phyloP scores from a whole-genome alignment of 495 filamentous ascomycete genomes.

The Filosporella fistucella region DNA sequence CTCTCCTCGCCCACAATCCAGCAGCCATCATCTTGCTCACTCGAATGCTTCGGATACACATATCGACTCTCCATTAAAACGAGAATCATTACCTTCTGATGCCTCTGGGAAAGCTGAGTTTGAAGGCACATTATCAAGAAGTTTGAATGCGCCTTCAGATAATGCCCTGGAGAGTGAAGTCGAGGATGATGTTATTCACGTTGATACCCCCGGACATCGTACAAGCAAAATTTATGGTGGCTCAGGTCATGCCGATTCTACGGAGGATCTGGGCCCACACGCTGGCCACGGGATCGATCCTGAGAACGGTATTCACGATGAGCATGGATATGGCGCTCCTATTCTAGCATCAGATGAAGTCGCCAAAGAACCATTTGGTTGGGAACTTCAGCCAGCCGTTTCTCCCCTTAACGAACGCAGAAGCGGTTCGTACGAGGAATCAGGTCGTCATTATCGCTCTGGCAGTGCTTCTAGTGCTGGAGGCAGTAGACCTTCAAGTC shows the following conservation, averaged over 20 bases:
- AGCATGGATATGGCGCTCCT: conserved; percentile 57
- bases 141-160: conserved; percentile 23
- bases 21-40: conserved; percentile 28
- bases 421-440: conserved; percentile 51
- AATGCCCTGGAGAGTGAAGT: conserved; percentile 38
- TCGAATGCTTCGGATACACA: conserved; percentile 41
- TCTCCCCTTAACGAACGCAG: conserved; percentile 58
- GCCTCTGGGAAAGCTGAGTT: conserved; percentile 23
- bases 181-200: conserved; percentile 65
- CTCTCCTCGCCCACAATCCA: conserved; percentile 54
- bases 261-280: conserved; percentile 22
- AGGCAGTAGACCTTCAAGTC: conserved; percentile 67
- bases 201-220: conserved; percentile 64
- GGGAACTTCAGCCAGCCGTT: conserved; percentile 59
- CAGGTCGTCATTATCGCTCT: conserved; percentile 24
- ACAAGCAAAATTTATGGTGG: conserved; percentile 60
- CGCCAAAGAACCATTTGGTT: conserved; percentile 61
- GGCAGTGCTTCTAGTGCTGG: conserved; percentile 38
- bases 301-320: conserved; percentile 44
- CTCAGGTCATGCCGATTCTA: conserved; percentile 21
- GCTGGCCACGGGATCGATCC: conserved; percentile 9
- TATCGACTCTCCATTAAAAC: conserved; percentile 41
- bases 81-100: conserved; percentile 37
- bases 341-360: conserved; percentile 93
- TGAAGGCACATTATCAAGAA: conserved; percentile 20